Evolutionary conservation across 208 protist genomes (phyloP).

Genomic region (Porcisia hertigi): DNA sequence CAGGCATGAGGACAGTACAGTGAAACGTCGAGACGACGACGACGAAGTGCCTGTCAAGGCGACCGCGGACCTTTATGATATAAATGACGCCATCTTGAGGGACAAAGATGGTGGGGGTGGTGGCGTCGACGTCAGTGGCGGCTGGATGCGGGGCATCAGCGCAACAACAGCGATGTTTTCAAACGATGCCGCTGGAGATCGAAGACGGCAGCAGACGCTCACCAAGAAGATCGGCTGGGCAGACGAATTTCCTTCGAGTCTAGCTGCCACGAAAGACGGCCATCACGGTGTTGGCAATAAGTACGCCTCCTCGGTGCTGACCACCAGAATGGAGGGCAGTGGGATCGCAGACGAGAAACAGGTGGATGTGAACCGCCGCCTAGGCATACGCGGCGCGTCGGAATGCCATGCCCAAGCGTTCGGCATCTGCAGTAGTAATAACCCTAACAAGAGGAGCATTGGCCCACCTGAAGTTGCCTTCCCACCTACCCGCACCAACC

Average conservation of each 20-base stretch:
- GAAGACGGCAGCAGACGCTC: neutral
- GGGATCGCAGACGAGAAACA: neutral
- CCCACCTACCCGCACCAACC: neutral
- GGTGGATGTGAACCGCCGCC: neutral
- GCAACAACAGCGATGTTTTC: neutral
- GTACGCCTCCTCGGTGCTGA: neutral
- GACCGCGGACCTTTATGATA: neutral
- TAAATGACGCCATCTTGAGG: neutral
- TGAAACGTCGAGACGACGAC: neutral
- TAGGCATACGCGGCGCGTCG: neutral
- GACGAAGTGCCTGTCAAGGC: neutral
- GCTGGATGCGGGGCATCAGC: neutral
- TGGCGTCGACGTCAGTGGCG: neutral
- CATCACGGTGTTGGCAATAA: neutral
- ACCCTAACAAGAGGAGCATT: neutral
- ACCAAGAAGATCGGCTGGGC: conserved; percentile 15
- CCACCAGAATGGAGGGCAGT: neutral
- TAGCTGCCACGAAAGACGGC: neutral
- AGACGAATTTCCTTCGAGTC: neutral
- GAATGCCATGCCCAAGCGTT: neutral
- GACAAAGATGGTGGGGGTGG: neutral
- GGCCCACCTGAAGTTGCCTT: neutral
- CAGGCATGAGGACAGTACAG: neutral
- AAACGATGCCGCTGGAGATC: neutral
- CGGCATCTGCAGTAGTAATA: neutral